Conservation (phyloP, 345 rosid genomes). For the Cardiospermum halicacabum region DNA sequence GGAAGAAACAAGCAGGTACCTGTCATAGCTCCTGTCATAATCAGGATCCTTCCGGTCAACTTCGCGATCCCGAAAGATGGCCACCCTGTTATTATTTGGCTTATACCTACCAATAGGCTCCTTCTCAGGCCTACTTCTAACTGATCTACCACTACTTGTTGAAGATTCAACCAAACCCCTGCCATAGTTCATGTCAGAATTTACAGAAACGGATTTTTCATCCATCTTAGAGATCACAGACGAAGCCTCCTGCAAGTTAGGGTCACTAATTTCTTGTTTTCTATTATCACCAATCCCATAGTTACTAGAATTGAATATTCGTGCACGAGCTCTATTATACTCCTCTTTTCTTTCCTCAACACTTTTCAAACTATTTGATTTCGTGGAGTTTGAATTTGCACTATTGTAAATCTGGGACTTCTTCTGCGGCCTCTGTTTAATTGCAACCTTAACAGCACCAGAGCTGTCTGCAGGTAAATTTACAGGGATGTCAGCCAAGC, state of each 20-base stretch:
- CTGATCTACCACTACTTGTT: conserved; percentile 41
- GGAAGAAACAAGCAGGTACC: conserved; percentile 25
- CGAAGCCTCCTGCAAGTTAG: conserved; percentile 40
- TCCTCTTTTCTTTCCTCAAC: conserved; percentile 89
- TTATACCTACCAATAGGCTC: conserved; percentile 53
- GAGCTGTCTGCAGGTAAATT: conserved; percentile 55
- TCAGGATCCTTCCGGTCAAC: conserved; percentile 75
- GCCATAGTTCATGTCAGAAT: conserved; percentile 36
- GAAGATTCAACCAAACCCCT: conserved; percentile 48
- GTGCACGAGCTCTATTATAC: conserved; percentile 71
- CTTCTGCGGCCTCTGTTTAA: conserved; percentile 72
- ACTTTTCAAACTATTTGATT: conserved; percentile 51
- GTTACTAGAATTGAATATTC: conserved; percentile 58
- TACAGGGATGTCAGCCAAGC: conserved; percentile 72
- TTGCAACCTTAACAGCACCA: conserved; percentile 56
- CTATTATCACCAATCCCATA: conserved; percentile 22
- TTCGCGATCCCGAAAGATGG: conserved; percentile 79
- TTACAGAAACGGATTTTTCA: conserved; percentile 38
- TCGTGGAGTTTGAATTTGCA: conserved; percentile 38
- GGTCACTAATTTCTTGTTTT: conserved; percentile 44
- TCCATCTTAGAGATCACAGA: conserved; percentile 38
- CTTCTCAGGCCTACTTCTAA: conserved; percentile 58
- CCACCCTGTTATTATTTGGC: conserved; percentile 55
- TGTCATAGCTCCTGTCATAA: conserved; percentile 74
- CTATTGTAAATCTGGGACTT: conserved; percentile 26